Base-by-base conservation (phyloP, 495 filamentous ascomycete species). In the Immersiella caudata region DNA sequence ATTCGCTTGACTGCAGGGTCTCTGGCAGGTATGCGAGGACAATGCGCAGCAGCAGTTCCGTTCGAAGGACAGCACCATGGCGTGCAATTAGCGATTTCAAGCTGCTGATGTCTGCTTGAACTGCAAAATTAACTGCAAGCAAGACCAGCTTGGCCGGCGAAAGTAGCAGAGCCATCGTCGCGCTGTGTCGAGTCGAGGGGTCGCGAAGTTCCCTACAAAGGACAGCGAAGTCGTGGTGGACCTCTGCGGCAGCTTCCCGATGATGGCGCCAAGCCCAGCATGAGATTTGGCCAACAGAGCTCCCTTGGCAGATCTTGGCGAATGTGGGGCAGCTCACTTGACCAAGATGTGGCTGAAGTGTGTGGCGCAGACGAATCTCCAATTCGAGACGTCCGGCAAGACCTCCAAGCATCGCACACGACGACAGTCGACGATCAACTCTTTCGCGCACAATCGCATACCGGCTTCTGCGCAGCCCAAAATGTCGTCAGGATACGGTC, bases 21-120 rank as follows among this genome's bases (percentile, higher is more conserved):
- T 95, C 93, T 40, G 94, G 93, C 7, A 97, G 85, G 70, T 88
- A 95, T 62, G 90, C 96, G 66, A 97, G 84, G 67, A 97, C 79
- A 60, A 97, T 90, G 71, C 93, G 88, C 68, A 96, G 80, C 36
- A 94, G 70, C 54, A 91, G 84, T 66, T 91, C 90, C 12, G 86
- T 82, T 21, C 85, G 84, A 63, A 94, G 83, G 66, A 84, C 82
- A 56, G 75, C 74, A 73, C 63, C 82, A 67, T 89, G 84, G 61
- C 82, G 82, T 60, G 86, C 80, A 64, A 88, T 84, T 33, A 97
- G 81, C 55, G 79, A 81, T 66, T 83, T 83, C 67, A 97, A 78
- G 60, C 81, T 80, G 58, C 83, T 75, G 60, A 94, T 81, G 75
- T 93, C 84, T 69, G 80, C 78, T 59, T 77, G 78, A 62, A 79